phyloP scores from a whole-genome alignment of 805 yeast species.

The Candida loeiensis region DNA sequence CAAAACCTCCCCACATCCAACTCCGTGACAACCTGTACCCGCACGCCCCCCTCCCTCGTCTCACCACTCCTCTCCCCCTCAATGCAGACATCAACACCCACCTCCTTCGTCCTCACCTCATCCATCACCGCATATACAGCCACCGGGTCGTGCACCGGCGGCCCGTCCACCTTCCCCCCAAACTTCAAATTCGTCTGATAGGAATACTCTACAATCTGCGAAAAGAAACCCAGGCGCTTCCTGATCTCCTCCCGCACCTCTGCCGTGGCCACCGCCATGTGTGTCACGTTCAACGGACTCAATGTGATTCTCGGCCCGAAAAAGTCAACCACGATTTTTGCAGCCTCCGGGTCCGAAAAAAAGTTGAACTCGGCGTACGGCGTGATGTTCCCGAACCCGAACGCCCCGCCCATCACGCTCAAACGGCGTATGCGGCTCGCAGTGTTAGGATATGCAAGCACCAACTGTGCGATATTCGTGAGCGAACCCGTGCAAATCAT shows the following conservation, averaged over 20 bases:
- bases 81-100: constrained; percentile 21
- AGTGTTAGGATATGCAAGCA: constrained; percentile 47
- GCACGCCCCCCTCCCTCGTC: constrained; percentile 12
- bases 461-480: constrained; percentile 64
- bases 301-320: constrained; percentile 49
- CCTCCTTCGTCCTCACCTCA: constrained; percentile 24
- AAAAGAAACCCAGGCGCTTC: constrained; percentile 10
- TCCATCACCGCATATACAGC: constrained; percentile 57
- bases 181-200: constrained; percentile 6
- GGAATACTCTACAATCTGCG: constrained; percentile 5
- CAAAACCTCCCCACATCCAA: constrained; percentile 12
- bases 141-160: constrained; percentile 80
- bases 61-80: constrained; percentile 34
- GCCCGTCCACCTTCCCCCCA: constrained; percentile 40
- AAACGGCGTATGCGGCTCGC: constrained; percentile 48
- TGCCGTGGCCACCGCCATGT: constrained; percentile 50
- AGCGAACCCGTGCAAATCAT: constrained; percentile 75
- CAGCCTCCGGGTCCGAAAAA: constrained; percentile 73
- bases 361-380: constrained; percentile 71
- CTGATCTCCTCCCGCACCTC: constrained; percentile 22
- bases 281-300: constrained; percentile 69
- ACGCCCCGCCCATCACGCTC: constrained; percentile 76
- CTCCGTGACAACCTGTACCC: constrained; percentile 7
- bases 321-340: constrained; percentile 52
- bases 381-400: constrained; percentile 49